Evolutionary conservation across 148 eudicot species (phyloP).

Genomic region (Heliosperma pusillum): DNA sequence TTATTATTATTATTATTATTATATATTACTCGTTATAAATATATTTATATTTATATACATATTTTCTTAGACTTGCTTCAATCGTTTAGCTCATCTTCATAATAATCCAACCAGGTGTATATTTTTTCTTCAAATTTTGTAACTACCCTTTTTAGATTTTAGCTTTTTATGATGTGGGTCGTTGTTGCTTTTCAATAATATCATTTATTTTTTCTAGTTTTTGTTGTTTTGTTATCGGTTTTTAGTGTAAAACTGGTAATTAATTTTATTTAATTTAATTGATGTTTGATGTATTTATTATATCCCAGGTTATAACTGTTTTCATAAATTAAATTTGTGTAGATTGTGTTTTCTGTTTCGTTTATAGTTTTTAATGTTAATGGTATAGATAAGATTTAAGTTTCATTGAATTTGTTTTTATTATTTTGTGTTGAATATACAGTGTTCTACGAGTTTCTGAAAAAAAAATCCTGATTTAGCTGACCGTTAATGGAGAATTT

Average conservation of each 20-base stretch:
- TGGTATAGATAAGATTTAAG: neutral
- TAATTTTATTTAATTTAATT: neutral
- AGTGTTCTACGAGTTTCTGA: no score
- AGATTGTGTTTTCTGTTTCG: neutral
- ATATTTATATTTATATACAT: neutral
- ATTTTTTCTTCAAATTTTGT: neutral
- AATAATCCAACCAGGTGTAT: neutral
- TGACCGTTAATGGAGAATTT: conserved; percentile 11
- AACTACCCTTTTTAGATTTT: neutral
- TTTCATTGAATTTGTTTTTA: neutral
- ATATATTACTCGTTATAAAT: no score
- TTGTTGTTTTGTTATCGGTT: neutral
- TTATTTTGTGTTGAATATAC: neutral
- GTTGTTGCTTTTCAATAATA: neutral
- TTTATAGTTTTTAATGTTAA: neutral
- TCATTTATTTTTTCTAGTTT: conserved; percentile 2
- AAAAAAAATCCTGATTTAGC: neutral
- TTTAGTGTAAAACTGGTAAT: neutral
- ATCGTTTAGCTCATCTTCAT: conserved; percentile 1
- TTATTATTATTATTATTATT: no score
- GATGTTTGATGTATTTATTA: neutral
- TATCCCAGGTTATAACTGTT: neutral
- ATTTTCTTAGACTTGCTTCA: conserved; percentile 6
- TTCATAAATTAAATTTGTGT: neutral
- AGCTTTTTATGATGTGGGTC: conserved; percentile 18